Base-by-base conservation (phyloP, 805 yeast genomes). In the Yamadazyma nakazawae region DNA sequence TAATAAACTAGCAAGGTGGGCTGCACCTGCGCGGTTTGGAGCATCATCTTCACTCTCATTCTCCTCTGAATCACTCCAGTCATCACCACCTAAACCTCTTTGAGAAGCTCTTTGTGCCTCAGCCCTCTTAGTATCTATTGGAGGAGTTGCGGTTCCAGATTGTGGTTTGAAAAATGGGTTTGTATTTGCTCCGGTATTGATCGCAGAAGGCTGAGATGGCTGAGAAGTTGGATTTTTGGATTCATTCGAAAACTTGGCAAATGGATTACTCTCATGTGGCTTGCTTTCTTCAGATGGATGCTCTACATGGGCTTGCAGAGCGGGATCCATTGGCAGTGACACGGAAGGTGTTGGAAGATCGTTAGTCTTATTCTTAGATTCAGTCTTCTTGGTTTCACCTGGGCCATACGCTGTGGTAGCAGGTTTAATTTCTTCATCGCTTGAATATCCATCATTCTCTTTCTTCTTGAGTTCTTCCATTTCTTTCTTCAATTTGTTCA, bases 91-190 rank as follows among this genome's bases (percentile, higher is more conserved):
- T 36, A 68, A 56, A 3, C 84, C 84, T 63, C 91, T 74, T 61
- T 86, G 92, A 7, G 87, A 79, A 24, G 78, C 80, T 63, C 94
- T 74, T 63, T 85, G 91, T 2, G 83, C 84, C 46, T 81, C 84
- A 25, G 85, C 79, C 49, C 80, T 79, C 50, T 72, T 72, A 0
- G 78, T 67, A 57, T 84, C 88, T 53, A 82, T 66, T 13, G 34
- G 26, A 18, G 50, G 46, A 2, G 55, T 57, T 3, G 63, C 54
- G 7, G 53, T 47, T 6, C 41, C 43, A 12, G 42, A 13, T 9
- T 53, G 47, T 7, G 80, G 78, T 56, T 79, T 81, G 62, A 84
- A 84, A 58, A 84, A 84, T 43, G 88, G 87, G 50, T 77, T 78
- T 2, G 57, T 45, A 7, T 44, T 46, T 8, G 48, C 35, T 16